A percentile compares a stretch with the other conserved stretches of the same genome.
These are phyloP conservation scores for Staphylotrichum tortipilum DNA, from an alignment of 495 filamentous ascomycete genomes.

Conservation along the genomic window DNA sequence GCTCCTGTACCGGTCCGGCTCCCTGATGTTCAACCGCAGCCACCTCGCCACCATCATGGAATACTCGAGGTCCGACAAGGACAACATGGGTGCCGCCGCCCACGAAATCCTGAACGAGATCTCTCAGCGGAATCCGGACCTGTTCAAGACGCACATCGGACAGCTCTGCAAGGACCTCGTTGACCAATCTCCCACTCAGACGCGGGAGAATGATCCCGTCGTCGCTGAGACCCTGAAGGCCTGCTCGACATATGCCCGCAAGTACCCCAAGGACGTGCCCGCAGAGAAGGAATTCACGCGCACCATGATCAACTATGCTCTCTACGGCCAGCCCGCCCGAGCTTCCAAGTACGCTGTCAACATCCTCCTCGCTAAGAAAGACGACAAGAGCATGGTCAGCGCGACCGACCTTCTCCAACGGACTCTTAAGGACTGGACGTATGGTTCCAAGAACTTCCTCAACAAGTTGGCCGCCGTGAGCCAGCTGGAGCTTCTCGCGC, in stretches of 20 bases:
- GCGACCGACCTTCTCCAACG: constrained; percentile 73
- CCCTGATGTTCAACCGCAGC: constrained; percentile 85
- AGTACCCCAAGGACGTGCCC: constrained; percentile 76
- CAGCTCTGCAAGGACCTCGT: constrained; percentile 83
- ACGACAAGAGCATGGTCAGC: constrained; percentile 71
- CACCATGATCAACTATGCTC: constrained; percentile 68
- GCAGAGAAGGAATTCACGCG: constrained; percentile 77
- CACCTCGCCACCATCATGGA: constrained; percentile 87
- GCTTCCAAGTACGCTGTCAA: constrained; percentile 90
- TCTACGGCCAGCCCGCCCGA: constrained; percentile 69
- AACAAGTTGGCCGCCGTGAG: constrained; percentile 74
- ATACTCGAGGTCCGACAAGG: constrained; percentile 70
- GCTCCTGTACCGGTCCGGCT: constrained; percentile 74
- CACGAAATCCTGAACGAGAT: constrained; percentile 92
- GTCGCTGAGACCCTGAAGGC: constrained; percentile 87
- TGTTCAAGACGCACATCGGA: constrained; percentile 84
- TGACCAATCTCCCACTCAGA: constrained; percentile 63
- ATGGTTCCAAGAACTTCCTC: constrained; percentile 67
- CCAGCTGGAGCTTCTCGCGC: constrained; percentile 72
- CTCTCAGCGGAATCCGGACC: constrained; percentile 73
- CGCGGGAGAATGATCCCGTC: constrained; percentile 53
- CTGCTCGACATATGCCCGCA: constrained; percentile 78
- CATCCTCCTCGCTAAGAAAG: constrained; percentile 71
- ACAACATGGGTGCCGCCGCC: constrained; percentile 64
- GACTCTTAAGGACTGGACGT: constrained; percentile 66